Evolutionary conservation across 768 basidiomycete genomes (phyloP).

Genomic region (Lactarius evosmus): DNA sequence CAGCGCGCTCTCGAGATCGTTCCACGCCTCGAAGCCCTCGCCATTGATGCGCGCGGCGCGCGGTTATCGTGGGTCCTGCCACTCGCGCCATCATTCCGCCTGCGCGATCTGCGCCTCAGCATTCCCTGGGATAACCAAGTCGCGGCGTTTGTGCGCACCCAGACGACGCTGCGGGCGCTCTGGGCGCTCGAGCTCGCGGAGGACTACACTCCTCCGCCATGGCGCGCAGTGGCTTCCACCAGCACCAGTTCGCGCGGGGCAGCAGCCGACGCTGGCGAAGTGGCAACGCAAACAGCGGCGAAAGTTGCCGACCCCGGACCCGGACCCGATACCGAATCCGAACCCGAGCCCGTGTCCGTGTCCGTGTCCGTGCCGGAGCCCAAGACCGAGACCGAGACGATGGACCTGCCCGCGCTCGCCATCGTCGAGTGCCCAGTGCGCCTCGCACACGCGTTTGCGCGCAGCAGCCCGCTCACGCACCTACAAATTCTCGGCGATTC

Average conservation of each 20-base stretch:
- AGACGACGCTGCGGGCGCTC: slow-evolving; percentile 43
- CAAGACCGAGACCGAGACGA: slow-evolving; percentile 10
- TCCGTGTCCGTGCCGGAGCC: too few species aligned
- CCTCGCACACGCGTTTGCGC: slow-evolving; percentile 41
- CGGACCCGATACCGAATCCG: neutral
- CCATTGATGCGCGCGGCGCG: slow-evolving; percentile 35
- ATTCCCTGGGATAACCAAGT: slow-evolving; percentile 48
- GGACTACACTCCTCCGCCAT: slow-evolving; percentile 6
- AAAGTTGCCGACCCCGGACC: neutral
- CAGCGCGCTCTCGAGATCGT: slow-evolving; percentile 44
- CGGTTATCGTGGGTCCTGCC: slow-evolving; percentile 46
- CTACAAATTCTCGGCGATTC: slow-evolving; percentile 44
- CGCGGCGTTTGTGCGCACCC: slow-evolving; percentile 48
- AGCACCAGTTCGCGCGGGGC: neutral
- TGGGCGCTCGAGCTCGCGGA: slow-evolving; percentile 30
- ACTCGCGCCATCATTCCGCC: slow-evolving; percentile 42
- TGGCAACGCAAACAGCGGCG: neutral
- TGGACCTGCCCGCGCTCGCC: slow-evolving; percentile 40
- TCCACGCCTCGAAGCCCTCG: slow-evolving; percentile 44
- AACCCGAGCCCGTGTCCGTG: too few species aligned
- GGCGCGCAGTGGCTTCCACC: neutral
- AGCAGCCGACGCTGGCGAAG: neutral
- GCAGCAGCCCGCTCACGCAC: slow-evolving; percentile 42
- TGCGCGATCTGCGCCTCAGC: slow-evolving; percentile 47
- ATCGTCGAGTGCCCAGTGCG: slow-evolving; percentile 46